Evolutionary conservation across 73 alveolate genomes (phyloP).

Genomic region (Tetrahymena thermophila): DNA sequence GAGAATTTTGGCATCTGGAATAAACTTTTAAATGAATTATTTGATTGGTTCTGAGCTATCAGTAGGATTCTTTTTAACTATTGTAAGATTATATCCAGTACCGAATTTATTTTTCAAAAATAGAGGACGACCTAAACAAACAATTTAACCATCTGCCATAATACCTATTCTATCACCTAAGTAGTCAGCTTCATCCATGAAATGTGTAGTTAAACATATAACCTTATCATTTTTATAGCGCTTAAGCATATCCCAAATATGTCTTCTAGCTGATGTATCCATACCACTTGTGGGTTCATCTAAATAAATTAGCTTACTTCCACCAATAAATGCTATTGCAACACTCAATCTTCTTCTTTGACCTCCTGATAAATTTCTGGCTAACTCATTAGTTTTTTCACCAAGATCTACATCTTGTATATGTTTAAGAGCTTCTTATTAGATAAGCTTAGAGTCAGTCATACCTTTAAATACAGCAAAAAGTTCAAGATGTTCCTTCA

Average conservation of each 20-base stretch:
- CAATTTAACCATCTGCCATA: constrained; percentile 82
- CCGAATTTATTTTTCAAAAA: constrained; percentile 88
- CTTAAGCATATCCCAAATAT: constrained; percentile 92
- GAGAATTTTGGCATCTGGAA: constrained; percentile 38
- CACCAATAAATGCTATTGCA: constrained; percentile 91
- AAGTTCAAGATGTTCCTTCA: constrained; percentile 65
- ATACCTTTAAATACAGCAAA: constrained; percentile 84
- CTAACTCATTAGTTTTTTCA: constrained; percentile 53
- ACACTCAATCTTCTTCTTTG: constrained; percentile 84
- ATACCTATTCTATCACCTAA: constrained; percentile 95
- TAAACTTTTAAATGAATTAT: constrained; percentile 17
- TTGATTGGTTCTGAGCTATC: constrained; percentile 40
- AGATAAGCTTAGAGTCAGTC: constrained; percentile 43
- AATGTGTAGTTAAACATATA: constrained; percentile 92
- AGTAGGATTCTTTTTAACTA: constrained; percentile 42
- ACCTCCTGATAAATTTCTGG: constrained; percentile 91
- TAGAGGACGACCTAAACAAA: constrained; percentile 83
- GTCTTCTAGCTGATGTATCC: constrained; percentile 91
- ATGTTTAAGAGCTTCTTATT: constrained; percentile 58
- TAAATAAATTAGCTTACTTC: constrained; percentile 75
- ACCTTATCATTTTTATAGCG: constrained; percentile 74
- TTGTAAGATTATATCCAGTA: constrained; percentile 62
- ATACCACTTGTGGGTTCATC: constrained; percentile 98
- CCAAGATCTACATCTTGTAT: constrained; percentile 77
- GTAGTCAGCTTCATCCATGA: constrained; percentile 97